phyloP scores from a whole-genome alignment of 345 rosid species.

The Eucalyptus coolabah region DNA sequence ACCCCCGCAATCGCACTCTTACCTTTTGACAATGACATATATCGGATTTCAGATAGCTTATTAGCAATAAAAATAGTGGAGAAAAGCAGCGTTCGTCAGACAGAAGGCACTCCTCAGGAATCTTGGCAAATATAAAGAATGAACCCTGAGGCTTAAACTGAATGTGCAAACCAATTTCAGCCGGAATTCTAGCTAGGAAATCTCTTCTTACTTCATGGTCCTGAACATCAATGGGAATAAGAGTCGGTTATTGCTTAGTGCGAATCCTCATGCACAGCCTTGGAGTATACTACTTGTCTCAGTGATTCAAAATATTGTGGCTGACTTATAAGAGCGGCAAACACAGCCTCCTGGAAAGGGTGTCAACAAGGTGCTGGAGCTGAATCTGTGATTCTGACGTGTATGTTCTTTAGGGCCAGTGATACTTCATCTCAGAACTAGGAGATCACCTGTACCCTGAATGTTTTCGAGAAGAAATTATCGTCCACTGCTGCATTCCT shows the following conservation, averaged over 20 bases:
- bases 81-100: slow-evolving; percentile 17
- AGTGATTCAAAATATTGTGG: slow-evolving; percentile 23
- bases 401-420: slow-evolving; percentile 31
- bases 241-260: not conserved
- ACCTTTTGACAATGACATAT: not conserved
- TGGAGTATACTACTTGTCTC: slow-evolving; percentile 1
- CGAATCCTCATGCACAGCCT: not conserved
- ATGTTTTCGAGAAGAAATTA: slow-evolving; percentile 47
- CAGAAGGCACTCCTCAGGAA: slow-evolving; percentile 27
- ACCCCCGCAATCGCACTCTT: not conserved
- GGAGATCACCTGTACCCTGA: slow-evolving; percentile 23
- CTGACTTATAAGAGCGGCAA: slow-evolving; percentile 22
- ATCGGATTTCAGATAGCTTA: not conserved
- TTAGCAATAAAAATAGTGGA: not conserved
- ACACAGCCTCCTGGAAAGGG: slow-evolving; percentile 48
- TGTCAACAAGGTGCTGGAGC: slow-evolving; percentile 32
- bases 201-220: slow-evolving; percentile 40
- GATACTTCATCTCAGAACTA: not conserved
- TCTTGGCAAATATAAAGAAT: slow-evolving; percentile 37
- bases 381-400: slow-evolving; percentile 37
- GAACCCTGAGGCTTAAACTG: slow-evolving; percentile 36
- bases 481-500: slow-evolving; percentile 48
- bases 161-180: slow-evolving; percentile 30
- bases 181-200: slow-evolving; percentile 18
- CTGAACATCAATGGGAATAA: slow-evolving; percentile 3